phyloP scores from a whole-genome alignment of 2,329 filamentous ascomycete genomes.

The Taxawa tesnikishii region DNA sequence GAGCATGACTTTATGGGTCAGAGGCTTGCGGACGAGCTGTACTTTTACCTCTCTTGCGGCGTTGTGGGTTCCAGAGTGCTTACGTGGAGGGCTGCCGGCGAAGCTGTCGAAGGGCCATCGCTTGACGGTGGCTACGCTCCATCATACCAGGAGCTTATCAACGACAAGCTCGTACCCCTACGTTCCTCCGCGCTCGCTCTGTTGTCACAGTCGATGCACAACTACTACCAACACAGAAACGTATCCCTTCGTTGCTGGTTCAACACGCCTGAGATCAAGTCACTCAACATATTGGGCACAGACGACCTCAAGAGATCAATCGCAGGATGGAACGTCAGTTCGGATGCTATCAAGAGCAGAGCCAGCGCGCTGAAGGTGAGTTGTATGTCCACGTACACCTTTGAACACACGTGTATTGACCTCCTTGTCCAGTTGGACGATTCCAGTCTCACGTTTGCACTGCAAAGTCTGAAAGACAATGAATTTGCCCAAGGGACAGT shows the following conservation, averaged over 20 bases:
- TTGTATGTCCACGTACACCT: conserved; percentile 3
- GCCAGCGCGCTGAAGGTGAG: conserved; percentile 12
- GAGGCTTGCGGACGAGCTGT: conserved; percentile 77
- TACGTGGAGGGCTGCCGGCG: conserved; percentile 68
- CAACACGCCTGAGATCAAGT: conserved; percentile 51
- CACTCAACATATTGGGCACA: conserved; percentile 15
- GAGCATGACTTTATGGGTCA: conserved; percentile 86
- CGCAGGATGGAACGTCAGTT: conserved; percentile 60
- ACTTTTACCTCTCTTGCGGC: conserved; percentile 77
- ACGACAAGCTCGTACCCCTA: conserved; percentile 58
- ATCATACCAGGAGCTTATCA: conserved; percentile 71
- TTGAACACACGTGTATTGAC: not conserved
- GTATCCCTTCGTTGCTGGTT: conserved; percentile 79
- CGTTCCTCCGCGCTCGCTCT: conserved; percentile 68
- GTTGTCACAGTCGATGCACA: conserved; percentile 65
- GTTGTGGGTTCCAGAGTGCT: conserved; percentile 68
- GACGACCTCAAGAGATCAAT: conserved; percentile 41
- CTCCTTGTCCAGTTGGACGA: conserved; percentile 9
- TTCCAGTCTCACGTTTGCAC: conserved; percentile 33
- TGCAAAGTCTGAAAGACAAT: conserved; percentile 52
- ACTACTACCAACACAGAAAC: conserved; percentile 70
- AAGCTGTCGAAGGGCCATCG: conserved; percentile 69
- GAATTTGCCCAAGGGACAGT: conserved; percentile 61
- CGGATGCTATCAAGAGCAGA: conserved; percentile 9
- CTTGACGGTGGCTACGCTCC: conserved; percentile 70